Evolutionary conservation across 2,329 filamentous ascomycete genomes (phyloP), one percentile per base, ranked within the genome.

Genomic region (Berkeleyomyces rouxiae): DNA sequence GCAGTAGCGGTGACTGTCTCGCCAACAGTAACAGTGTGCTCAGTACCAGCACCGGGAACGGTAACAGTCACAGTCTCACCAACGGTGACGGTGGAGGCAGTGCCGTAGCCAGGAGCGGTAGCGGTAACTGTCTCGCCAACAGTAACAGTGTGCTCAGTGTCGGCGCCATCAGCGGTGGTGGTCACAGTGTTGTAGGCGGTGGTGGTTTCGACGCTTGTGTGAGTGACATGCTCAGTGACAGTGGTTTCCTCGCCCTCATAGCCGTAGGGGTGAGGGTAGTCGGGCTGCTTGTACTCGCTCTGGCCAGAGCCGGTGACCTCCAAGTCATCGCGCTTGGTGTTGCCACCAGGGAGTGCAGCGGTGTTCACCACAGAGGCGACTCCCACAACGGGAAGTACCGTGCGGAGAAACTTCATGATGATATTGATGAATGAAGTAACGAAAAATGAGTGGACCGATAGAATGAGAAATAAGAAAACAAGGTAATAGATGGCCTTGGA

Each of bases 21-120:
- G n/a, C 40, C 51, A 37, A 58, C 33, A 40, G 51, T 62, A 1
- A 59, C 46, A 16, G 61, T 58, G n/a, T 13, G 10, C 42, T 61
- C 59, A 40, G 58, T 64, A 9, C 43, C 40, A 6, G 33, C 31
- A 10, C 47, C 39, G 33, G 62, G 59, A 58, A 59, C 59, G 23
- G 58, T n/a, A 58, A 69, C 70, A 61, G 69, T 70, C 46, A 53
- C 62, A 33, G 58, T 59, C 37, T 59, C 59, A 46, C 47, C 40
- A 31, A 63, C 61, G 11, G 67, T 65, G 36, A 61, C 64, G 37
- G 63, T 57, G 31, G 59, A 23, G 23, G 57, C 61, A 31, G 60
- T 36, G 9, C 42, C 51, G 42, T 53, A 33, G 36, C 57, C 31
- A 42, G 49, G 23, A 13, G 47, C 58, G 42, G 58, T 62, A n/a